Percentiles rank a stretch among this genome's conserved stretches.
phyloP scores from a whole-genome alignment of 805 yeast species.

The Nakazawaea anatomiae region DNA sequence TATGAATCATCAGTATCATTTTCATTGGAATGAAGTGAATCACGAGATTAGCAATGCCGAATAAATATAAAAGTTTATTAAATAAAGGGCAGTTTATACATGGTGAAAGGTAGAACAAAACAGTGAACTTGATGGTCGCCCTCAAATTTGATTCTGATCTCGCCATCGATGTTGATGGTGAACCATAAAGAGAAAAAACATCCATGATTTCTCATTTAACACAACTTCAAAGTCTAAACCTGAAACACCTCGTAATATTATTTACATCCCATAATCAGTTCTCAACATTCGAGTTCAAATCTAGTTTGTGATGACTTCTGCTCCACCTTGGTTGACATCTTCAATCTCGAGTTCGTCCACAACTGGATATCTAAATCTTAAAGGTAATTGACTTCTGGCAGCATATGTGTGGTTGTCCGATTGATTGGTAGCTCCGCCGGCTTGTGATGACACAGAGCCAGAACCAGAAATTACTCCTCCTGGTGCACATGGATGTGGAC shows the following conservation, averaged over 20 bases:
- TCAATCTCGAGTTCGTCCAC: conserved; percentile 71
- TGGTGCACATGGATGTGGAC: conserved; percentile 34
- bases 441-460: conserved; percentile 6
- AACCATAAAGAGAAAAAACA: no score
- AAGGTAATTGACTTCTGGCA: conserved; percentile 64
- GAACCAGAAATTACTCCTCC: conserved; percentile 21
- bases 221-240: no score
- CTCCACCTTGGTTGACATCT: conserved; percentile 79
- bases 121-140: background rate
- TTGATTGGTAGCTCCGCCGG: conserved; percentile 6
- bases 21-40: no score
- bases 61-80: background rate
- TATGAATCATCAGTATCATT: no score
- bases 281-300: background rate
- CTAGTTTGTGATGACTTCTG: conserved; percentile 36
- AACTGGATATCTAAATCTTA: conserved; percentile 62
- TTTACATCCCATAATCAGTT: background rate
- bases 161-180: no score
- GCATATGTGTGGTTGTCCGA: conserved; percentile 20
- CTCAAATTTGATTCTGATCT: no score
- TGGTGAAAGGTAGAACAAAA: background rate
- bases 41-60: background rate
- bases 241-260: no score
- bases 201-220: no score
- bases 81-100: background rate